phyloP scores from a whole-genome alignment of 2,329 filamentous ascomycete species.

The Penicillium sp. region DNA sequence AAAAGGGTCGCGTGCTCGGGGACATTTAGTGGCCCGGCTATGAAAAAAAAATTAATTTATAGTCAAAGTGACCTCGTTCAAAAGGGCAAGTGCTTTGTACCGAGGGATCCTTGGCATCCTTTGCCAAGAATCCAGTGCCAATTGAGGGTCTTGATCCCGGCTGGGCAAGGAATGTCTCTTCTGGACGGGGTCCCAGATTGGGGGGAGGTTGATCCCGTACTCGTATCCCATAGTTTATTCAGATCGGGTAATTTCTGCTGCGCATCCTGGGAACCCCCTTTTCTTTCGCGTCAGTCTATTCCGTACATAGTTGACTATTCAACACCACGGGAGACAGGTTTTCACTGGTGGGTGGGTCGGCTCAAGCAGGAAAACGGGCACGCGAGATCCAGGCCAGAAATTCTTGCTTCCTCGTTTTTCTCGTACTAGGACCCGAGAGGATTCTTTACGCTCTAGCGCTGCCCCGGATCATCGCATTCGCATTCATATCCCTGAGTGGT shows the following conservation, averaged over 20 bases:
- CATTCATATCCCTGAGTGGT: background rate
- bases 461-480: slow-evolving; percentile 8
- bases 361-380: slow-evolving; percentile 2
- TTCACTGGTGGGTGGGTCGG: background rate
- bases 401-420: background rate
- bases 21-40: background rate
- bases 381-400: background rate
- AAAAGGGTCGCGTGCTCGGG: slow-evolving; percentile 1
- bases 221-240: background rate
- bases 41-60: background rate
- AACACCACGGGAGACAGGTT: background rate
- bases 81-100: background rate
- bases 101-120: background rate
- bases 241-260: background rate
- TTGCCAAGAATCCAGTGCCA: background rate
- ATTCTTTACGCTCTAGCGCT: background rate
- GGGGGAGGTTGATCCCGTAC: background rate
- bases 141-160: background rate
- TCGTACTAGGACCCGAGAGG: too few relatives aligned
- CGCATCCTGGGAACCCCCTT: background rate
- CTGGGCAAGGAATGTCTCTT: background rate
- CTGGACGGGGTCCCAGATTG: background rate
- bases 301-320: background rate
- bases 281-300: background rate
- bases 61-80: background rate